Conservation (phyloP, 306 rosid genomes). For the Cucumis melo region DNA sequence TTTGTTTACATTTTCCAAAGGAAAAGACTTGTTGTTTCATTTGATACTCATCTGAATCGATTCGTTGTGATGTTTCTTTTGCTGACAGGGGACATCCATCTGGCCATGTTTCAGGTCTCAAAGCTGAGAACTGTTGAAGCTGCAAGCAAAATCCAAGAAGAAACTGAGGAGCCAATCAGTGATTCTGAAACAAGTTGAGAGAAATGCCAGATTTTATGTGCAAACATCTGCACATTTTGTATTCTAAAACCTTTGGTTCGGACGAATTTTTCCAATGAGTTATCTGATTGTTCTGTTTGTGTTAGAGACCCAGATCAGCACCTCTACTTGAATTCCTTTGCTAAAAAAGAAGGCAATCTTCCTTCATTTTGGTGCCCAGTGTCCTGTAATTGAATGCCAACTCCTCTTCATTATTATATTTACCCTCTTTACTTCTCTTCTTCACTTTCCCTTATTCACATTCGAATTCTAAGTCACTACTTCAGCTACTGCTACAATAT, state of each 20-base stretch:
- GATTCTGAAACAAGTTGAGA: neutral
- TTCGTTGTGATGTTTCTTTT: neutral
- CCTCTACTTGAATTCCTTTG: too few relatives aligned
- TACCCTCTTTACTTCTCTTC: too few relatives aligned
- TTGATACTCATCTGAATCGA: neutral
- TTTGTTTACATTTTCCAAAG: neutral
- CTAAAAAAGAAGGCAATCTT: too few relatives aligned
- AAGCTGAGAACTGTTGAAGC: constrained; percentile 34
- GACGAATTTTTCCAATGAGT: too few relatives aligned
- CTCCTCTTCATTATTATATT: too few relatives aligned
- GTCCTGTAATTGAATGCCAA: too few relatives aligned
- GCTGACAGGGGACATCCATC: constrained; percentile 60
- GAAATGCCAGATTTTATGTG: neutral
- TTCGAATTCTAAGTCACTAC: too few relatives aligned
- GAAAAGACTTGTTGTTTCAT: neutral
- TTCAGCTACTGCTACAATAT: too few relatives aligned
- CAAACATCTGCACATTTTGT: neutral
- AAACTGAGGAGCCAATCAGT: neutral
- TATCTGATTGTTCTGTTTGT: too few relatives aligned
- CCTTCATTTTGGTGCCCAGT: too few relatives aligned
- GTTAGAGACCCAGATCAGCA: too few relatives aligned
- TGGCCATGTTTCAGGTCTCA: constrained; percentile 72
- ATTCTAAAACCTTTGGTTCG: neutral
- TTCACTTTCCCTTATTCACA: too few relatives aligned
- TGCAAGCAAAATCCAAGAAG: constrained; percentile 18